Conservation (phyloP, 176 grass and related monocot species). For the Aegilops bicornis region DNA sequence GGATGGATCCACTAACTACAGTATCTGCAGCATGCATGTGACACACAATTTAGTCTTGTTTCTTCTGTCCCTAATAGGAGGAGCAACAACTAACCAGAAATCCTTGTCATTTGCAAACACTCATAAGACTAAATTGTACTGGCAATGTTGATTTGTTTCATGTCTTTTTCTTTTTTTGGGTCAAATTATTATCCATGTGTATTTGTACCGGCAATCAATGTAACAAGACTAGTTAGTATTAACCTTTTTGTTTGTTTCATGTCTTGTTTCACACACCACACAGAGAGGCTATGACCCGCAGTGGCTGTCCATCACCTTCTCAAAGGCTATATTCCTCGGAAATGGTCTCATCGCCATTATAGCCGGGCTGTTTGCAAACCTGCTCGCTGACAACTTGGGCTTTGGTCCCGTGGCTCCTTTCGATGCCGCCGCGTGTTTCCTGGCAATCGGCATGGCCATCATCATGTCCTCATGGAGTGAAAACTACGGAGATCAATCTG, state of each 20-base stretch:
- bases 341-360: constrained; percentile 91
- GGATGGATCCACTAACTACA: neutral
- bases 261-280: constrained; percentile 27
- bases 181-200: no score
- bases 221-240: no score
- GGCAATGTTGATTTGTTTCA: no score
- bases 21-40: constrained; percentile 15
- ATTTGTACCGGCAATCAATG: no score
- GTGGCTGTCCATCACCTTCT: constrained; percentile 95
- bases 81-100: neutral
- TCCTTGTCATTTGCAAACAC: constrained; percentile 4
- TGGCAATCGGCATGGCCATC: constrained; percentile 92
- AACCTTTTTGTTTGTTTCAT: no score
- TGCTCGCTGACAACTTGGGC: constrained; percentile 82
- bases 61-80: neutral
- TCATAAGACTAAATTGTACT: no score
- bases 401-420: constrained; percentile 93
- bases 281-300: constrained; percentile 84
- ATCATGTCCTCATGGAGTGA: constrained; percentile 88
- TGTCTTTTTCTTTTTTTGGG: no score
- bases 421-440: constrained; percentile 88
- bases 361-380: constrained; percentile 75
- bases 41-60: neutral
- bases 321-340: constrained; percentile 96
- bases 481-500: constrained; percentile 90